These are phyloP conservation scores for Rhodofomes roseus DNA, from an alignment of 1,284 basidiomycete species.

Conservation along the genomic window DNA sequence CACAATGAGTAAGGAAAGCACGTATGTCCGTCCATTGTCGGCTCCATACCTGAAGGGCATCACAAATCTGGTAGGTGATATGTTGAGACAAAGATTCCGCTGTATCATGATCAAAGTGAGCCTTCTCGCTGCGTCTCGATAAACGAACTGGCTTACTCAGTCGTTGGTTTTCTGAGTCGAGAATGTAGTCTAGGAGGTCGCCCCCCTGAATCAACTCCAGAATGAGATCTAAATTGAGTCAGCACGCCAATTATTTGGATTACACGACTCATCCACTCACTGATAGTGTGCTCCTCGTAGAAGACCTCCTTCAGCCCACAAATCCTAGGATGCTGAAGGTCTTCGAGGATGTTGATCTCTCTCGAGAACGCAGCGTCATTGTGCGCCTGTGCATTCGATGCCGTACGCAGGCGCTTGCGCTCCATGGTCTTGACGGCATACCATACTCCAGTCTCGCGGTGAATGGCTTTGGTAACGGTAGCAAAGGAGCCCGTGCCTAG, in stretches of 20 bases:
- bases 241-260: not conserved
- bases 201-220: slow-evolving; percentile 83
- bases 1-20: not conserved
- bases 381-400: slow-evolving; percentile 3
- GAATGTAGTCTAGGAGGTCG: slow-evolving; percentile 82
- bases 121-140: not conserved
- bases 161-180: slow-evolving; percentile 43
- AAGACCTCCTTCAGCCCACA: slow-evolving; percentile 81
- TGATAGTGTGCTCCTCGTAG: slow-evolving; percentile 60
- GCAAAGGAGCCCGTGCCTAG: slow-evolving; percentile 83
- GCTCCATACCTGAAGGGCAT: slow-evolving; percentile 59
- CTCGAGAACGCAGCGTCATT: slow-evolving; percentile 44
- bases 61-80: slow-evolving; percentile 72
- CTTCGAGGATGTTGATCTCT: slow-evolving; percentile 79
- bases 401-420: slow-evolving; percentile 33
- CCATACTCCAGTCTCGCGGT: slow-evolving; percentile 54
- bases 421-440: slow-evolving; percentile 79
- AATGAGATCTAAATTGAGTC: slow-evolving; percentile 53
- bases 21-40: not conserved
- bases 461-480: slow-evolving; percentile 69
- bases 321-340: slow-evolving; percentile 77
- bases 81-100: slow-evolving; percentile 55
- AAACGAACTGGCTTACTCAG: slow-evolving; percentile 44
- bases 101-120: slow-evolving; percentile 24
- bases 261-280: slow-evolving; percentile 34